phyloP scores from a whole-genome alignment of 345 rosid species.

The Arabidopsis suecica region DNA sequence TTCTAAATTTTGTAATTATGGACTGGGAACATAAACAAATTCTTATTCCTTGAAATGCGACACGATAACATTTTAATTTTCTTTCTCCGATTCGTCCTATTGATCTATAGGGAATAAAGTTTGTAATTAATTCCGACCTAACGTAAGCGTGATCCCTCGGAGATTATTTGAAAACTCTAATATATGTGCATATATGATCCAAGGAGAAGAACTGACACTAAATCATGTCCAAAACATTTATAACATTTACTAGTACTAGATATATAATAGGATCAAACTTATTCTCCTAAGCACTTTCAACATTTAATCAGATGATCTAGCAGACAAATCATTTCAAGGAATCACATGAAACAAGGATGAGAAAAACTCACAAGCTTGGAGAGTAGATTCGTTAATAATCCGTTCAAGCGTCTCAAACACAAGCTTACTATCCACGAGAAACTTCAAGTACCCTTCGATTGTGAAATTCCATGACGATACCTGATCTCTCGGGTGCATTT shows the following conservation, averaged over 20 bases:
- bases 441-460: conserved; percentile 74
- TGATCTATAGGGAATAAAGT: no score
- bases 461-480: conserved; percentile 85
- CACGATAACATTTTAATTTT: no score
- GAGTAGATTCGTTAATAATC: conserved; percentile 59
- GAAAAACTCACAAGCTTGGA: conserved; percentile 62
- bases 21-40: no score
- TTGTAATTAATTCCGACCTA: no score
- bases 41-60: no score
- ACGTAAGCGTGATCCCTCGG: not conserved
- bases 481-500: conserved; percentile 72
- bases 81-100: no score
- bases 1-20: no score
- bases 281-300: not conserved
- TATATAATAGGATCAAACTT: not conserved
- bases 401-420: conserved; percentile 80
- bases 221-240: not conserved
- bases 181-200: not conserved
- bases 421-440: conserved; percentile 65
- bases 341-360: not conserved
- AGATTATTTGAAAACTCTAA: no score
- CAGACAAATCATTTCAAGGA: not conserved
- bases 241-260: no score
- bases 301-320: no score
- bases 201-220: not conserved